Evolutionary conservation across 108 stramenopile species (phyloP).

Genomic region (Nitzschia sp.): DNA sequence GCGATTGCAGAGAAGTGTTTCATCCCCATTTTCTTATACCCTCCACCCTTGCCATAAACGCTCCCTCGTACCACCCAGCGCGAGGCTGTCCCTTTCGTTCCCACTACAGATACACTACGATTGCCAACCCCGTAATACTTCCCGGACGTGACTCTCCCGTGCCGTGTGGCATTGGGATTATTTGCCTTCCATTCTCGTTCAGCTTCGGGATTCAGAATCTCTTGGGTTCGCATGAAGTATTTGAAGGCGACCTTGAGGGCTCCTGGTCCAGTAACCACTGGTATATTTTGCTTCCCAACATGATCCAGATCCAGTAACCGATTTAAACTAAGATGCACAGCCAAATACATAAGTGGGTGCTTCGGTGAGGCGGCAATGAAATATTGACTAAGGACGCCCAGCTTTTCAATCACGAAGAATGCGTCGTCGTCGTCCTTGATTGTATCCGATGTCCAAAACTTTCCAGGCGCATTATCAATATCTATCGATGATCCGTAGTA

Average conservation of each 20-base stretch:
- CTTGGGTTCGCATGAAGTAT: constrained; percentile 30
- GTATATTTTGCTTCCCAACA: constrained; percentile 25
- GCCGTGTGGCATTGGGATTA: constrained; percentile 4
- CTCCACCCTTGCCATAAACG: constrained; percentile 7
- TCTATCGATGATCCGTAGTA: no score
- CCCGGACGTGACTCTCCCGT: constrained; percentile 14
- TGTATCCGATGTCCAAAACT: constrained; percentile 21
- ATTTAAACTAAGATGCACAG: constrained; percentile 19
- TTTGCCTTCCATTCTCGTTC: neutral
- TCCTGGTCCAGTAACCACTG: constrained; percentile 39
- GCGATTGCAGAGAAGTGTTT: constrained; percentile 8
- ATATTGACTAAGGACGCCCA: constrained; percentile 53
- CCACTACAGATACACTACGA: constrained; percentile 22
- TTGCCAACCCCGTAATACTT: constrained; percentile 6
- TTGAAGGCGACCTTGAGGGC: constrained; percentile 24
- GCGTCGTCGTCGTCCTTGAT: constrained; percentile 50
- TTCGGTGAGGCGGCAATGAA: constrained; percentile 62
- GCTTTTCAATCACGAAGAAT: constrained; percentile 56
- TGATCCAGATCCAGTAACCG: constrained; percentile 19
- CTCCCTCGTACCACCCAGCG: constrained; percentile 1
- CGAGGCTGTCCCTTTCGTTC: constrained; percentile 21
- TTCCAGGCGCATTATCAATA: constrained; percentile 51
- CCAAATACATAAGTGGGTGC: constrained; percentile 39
- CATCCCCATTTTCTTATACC: constrained; percentile 22
- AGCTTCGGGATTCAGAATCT: neutral